Evolutionary conservation across 73 alveolate species (phyloP).

Genomic region (Durusdinium trenchii): DNA sequence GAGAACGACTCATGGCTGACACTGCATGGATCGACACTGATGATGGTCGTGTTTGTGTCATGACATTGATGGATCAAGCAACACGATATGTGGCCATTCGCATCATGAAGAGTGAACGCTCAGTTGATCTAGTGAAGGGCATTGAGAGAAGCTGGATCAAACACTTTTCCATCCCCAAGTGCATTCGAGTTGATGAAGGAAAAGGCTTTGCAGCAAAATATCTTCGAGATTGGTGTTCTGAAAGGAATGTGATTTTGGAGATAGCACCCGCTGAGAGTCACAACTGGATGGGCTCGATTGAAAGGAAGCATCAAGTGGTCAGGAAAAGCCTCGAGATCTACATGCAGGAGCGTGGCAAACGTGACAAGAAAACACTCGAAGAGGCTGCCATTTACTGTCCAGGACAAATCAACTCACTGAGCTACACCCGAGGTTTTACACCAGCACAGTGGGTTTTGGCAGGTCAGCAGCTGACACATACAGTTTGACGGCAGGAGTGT

Average conservation of each 20-base stretch:
- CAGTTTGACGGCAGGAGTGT: background rate
- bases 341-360: no score
- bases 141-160: constrained; percentile 33
- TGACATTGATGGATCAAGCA: constrained; percentile 28
- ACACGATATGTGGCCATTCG: background rate
- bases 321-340: no score
- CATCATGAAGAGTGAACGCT: background rate
- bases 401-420: constrained; percentile 7
- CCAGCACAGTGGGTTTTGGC: constrained; percentile 41
- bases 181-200: no score
- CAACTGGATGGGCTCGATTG: no score
- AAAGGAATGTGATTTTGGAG: no score
- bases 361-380: background rate
- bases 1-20: no score
- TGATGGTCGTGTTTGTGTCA: background rate
- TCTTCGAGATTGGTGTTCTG: no score
- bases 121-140: constrained; percentile 17
- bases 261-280: no score
- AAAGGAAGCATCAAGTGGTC: no score
- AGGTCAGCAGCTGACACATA: background rate
- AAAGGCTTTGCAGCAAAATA: no score
- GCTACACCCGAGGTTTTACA: background rate
- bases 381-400: constrained; percentile 45
- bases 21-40: background rate
- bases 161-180: constrained; percentile 3